Base-by-base conservation (phyloP, 805 yeast species). In the Nakazawaea anatomiae region DNA sequence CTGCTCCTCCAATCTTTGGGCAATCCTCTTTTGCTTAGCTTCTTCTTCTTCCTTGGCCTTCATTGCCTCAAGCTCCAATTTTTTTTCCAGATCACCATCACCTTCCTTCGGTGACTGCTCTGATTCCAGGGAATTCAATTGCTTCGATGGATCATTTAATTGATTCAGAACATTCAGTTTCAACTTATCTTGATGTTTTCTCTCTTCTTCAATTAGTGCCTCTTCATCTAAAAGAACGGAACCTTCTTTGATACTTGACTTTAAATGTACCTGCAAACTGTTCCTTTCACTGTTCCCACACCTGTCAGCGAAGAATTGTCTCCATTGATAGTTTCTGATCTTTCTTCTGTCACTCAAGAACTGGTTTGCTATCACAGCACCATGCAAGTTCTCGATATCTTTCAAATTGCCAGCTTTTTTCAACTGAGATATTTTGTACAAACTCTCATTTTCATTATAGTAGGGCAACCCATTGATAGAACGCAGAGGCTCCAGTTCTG, bases 321-420 rank as follows among this genome's bases (percentile, higher is more conserved):
- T 56, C 84, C 84, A 79, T 59, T 72, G 79, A 44, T 64, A 68
- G 30, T 66, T 62, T 55, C 83, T 65, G 32, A 70, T 57, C 5
- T 66, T 58, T 49, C 82, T 60, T 12, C 72, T 70, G 45, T 67
- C 67, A 54, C 72, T 71, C 43, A 77, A 55, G 38, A 74, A 71
- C 42, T 70, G 70, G 56, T 76, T 76, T 25, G 74, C 55, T 32
- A 73, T 72, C 31, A 77, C 76, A 7, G 73, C 65, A 41, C 79
- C 79, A 53, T 79, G 83, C 6, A 70, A 54, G 55, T 75, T 74
- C 54, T 78, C 82, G 35, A 77, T 59, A 54, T 76, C 79, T 51
- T 65, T 72, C 27, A 78, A 63, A 32, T 71, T 64, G 55, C 70
- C 59, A 62, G 62, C 59, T 66, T 57, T 52, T 25, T 44, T 31